Base-by-base conservation (phyloP, 129 eudicot species). In the Ambrosia artemisiifolia region DNA sequence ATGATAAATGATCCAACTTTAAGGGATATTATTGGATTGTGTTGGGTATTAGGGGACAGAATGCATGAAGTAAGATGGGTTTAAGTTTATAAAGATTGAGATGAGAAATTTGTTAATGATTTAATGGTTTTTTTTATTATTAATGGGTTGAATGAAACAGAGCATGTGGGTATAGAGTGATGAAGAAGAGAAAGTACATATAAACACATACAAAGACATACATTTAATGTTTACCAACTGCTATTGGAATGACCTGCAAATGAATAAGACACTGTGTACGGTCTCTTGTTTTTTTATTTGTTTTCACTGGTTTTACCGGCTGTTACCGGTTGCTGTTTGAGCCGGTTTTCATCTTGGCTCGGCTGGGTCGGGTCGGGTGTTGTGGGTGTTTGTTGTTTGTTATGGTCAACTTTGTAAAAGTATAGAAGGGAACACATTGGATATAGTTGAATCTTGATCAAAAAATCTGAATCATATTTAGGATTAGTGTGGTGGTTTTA, bases 241-340 rank as follows among this genome's bases (percentile, higher is more conserved):
- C 81, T 69, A 76, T 76, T 20, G 65, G 71, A 60, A 77, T 46
- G 64, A 77, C 81, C 70, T 77, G 64, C 75, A 69, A 48, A 69
- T 69, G 70, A 77, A 77, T 77, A 77, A 57, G 32, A 75, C 79
- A 40, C 67, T 42, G 74, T 68, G 81, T 77, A 77, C 75, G 81
- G 75, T 57, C 46, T 32, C 30, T 46, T 69, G 9, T 48, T 16
- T 67, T 57, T 75, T 49, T 35, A 8, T 75, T 54, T 65, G n/a
- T 11, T 9, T 68, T 69, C 14, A 77, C 75, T 64, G 81, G 75
- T 59, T 69, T 76, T 69, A 76, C 81, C 54, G 60, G 64, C 70
- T 48, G 63, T 33, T 77, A 16, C 70, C 75, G 75, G 75, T 69
- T 42, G 73, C 47, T n/a, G 49, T 11, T 24, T 76, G 12, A 56